Evolutionary conservation across 306 rosid genomes (phyloP), one percentile per base, ranked within the genome.

Genomic region (Dryas octopetala): DNA sequence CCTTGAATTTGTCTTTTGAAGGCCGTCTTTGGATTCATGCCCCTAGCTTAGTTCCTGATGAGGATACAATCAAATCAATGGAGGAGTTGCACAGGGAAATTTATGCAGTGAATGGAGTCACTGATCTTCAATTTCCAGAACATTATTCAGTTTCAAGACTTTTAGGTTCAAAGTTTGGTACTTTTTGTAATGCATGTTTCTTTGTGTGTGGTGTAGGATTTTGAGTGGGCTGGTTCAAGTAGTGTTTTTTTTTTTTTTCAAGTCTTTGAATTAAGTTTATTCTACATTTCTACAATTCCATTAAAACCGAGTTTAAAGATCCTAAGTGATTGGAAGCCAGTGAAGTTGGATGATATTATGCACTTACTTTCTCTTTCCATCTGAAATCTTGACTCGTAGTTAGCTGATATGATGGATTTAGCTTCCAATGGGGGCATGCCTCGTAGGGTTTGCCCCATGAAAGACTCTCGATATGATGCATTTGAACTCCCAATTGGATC

Each of bases 1-100:
- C 15, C 26, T 70, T 43, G 62, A 62, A 51, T 77, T 69, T 78
- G n/a, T 52, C 40, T 62, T 80, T 65, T 73, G 74, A 85, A 94
- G 99, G 99, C 52, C 97, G 97, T 70, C 84, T 92, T 54, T 92
- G 98, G 99, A 92, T 95, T 89, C 99, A 92, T 76, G 99, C 98
- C 41, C 97, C 98, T 1, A 70, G 97, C 83, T 90, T 90, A 81
- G 98, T 92, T 71, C 98, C 98, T 0, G 98, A 92, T 6, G 97
- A 90, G 50, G 85, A 92, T 14, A 95, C 99, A 9, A 89, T 95
- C 83, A 88, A 88, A 77, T 97, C 99, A 66, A 90, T 92, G 99
- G 99, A 92, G 75, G 83, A 80, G 12, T 95, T 95, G 62, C 90
- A 90, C 82, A 66, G 88, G 71, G 97, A 95, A 77, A 81, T 92